Evolutionary conservation across 139 green algal species (phyloP).

Genomic region (Coelastrella sp.): DNA sequence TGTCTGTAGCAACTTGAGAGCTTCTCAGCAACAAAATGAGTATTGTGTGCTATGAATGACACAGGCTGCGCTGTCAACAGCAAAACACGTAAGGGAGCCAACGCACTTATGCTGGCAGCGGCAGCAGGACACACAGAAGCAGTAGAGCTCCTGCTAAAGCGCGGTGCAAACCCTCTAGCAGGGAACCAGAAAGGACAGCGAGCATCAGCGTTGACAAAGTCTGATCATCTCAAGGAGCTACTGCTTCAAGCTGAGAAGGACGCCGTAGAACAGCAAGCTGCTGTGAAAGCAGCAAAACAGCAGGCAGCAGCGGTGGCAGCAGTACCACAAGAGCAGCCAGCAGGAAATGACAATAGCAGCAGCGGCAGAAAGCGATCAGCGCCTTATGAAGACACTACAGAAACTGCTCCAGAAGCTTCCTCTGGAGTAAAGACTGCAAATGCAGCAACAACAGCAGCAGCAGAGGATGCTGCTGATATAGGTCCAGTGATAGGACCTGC

Average conservation of each 20-base stretch:
- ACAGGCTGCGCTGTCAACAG: slow-evolving; percentile 74
- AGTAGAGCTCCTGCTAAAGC: slow-evolving; percentile 74
- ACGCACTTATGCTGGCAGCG: slow-evolving; percentile 73
- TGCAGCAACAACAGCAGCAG: not conserved
- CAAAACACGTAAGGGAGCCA: slow-evolving; percentile 78
- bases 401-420: not conserved
- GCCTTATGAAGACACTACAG: not conserved
- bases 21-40: too few species aligned
- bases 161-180: slow-evolving; percentile 68
- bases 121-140: slow-evolving; percentile 64
- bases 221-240: slow-evolving; percentile 39
- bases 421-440: too few species aligned
- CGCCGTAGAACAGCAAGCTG: not conserved
- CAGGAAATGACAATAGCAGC: slow-evolving; percentile 38
- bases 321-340: slow-evolving; percentile 23
- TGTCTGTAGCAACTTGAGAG: too few species aligned
- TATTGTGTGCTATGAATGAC: not conserved
- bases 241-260: slow-evolving; percentile 36
- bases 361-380: slow-evolving; percentile 6
- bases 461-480: not conserved
- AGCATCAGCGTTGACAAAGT: slow-evolving; percentile 60
- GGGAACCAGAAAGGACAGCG: slow-evolving; percentile 66
- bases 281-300: not conserved
- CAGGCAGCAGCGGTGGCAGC: slow-evolving; percentile 5
- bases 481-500: not conserved